Conservation (phyloP, 192 early-diverging fungal genomes). For the Rhizophagus prolifer region DNA sequence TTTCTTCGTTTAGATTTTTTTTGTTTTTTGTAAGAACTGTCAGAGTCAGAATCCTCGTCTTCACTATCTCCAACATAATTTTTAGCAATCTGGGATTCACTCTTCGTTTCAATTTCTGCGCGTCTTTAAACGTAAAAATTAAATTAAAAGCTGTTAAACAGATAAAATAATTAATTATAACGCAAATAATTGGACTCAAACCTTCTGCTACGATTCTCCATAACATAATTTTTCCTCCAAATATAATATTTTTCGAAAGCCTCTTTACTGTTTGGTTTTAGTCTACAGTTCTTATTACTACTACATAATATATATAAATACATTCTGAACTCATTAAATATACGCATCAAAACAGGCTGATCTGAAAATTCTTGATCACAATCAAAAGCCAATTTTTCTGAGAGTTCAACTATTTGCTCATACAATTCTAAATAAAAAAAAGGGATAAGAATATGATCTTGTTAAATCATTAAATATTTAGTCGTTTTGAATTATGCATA, state of each 20-base stretch:
- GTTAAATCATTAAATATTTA: neutral
- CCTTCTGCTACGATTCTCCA: neutral
- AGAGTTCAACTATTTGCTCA: neutral
- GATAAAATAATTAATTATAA: neutral
- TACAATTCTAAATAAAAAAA: neutral
- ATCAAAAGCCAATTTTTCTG: neutral
- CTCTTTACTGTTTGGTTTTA: neutral
- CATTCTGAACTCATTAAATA: neutral
- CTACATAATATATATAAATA: neutral
- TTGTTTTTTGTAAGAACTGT: too few relatives aligned
- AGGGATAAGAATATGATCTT: neutral
- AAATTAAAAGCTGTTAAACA: neutral
- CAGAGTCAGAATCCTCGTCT: neutral
- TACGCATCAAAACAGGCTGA: neutral
- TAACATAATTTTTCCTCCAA: neutral
- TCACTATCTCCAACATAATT: constrained; percentile 13
- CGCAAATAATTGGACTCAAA: neutral
- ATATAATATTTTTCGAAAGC: neutral
- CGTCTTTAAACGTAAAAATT: neutral
- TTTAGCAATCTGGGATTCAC: neutral
- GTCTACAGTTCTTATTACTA: neutral
- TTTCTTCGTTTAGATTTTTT: neutral
- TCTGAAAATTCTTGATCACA: neutral
- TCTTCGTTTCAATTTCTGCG: neutral
- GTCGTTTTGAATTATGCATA: neutral